Conservation (phyloP, 116 monocot species). For the Iris pallida region DNA sequence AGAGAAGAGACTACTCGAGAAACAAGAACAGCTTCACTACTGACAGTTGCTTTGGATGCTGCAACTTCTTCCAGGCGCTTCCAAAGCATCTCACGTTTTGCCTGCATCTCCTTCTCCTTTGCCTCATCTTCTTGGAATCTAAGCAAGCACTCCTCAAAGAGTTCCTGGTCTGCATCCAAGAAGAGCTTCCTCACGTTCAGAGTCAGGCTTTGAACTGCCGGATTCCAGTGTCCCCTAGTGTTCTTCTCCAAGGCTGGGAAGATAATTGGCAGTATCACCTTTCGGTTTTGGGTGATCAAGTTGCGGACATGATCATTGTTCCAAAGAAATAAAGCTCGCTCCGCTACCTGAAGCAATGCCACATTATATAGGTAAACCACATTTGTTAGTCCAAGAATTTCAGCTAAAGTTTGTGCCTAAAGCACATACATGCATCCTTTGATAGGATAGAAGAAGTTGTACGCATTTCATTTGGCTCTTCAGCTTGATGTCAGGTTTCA, state of each 20-base stretch:
- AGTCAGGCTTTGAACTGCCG: slow-evolving; percentile 16
- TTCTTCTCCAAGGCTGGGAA: slow-evolving; percentile 23
- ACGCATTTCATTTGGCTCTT: no score
- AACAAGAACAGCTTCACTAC: slow-evolving; percentile 17
- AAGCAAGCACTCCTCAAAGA: slow-evolving; percentile 17
- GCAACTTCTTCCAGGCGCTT: slow-evolving; percentile 14
- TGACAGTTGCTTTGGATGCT: slow-evolving; percentile 18
- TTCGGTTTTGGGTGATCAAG: slow-evolving; percentile 18
- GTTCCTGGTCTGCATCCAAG: slow-evolving; percentile 10
- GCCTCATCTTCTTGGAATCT: slow-evolving; percentile 10
- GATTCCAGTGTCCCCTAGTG: slow-evolving; percentile 18
- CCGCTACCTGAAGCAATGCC: slow-evolving; percentile 16
- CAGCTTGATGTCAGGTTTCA: no score
- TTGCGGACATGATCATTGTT: slow-evolving; percentile 20
- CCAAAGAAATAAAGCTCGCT: slow-evolving; percentile 22
- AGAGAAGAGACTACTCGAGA: slow-evolving; percentile 9
- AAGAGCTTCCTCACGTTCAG: slow-evolving; percentile 20
- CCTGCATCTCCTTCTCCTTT: slow-evolving; percentile 6
- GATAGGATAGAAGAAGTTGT: no score
- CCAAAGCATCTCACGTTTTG: slow-evolving; percentile 13
- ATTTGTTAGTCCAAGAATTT: no score
- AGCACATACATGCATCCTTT: no score
- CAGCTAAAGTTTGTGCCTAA: no score
- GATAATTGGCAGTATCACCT: slow-evolving; percentile 17
- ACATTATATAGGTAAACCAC: background rate